Evolutionary conservation across 116 monocot genomes (phyloP).

Genomic region (Thalassia testudinum): DNA sequence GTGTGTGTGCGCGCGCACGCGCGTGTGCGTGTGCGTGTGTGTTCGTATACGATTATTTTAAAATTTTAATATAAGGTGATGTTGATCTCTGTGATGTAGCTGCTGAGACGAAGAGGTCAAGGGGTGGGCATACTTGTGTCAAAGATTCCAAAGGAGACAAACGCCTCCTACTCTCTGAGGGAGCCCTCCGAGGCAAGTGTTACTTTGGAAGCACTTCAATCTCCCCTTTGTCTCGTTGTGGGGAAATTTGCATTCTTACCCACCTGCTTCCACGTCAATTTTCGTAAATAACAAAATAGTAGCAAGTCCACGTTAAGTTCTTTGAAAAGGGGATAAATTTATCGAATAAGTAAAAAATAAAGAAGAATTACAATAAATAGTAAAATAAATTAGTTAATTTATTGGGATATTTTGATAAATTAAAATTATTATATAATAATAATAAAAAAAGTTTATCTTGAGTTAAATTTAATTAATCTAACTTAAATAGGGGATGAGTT

Average conservation of each 20-base stretch:
- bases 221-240: neutral
- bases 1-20: neutral
- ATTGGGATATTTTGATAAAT: no score
- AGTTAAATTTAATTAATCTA: no score
- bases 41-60: neutral
- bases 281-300: neutral
- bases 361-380: neutral
- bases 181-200: conserved; percentile 54
- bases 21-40: neutral
- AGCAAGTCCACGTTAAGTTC: neutral
- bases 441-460: no score
- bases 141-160: conserved; percentile 54
- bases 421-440: no score
- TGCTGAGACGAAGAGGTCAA: conserved; percentile 39
- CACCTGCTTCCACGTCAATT: no score
- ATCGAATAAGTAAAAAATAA: neutral
- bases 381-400: no score
- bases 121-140: conserved; percentile 65
- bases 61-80: neutral
- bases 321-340: neutral
- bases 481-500: no score
- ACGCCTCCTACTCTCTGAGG: conserved; percentile 43
- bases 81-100: conserved; percentile 13
- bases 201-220: neutral
- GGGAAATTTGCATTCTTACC: neutral